Conservation (phyloP, 805 yeast species). For the Lachancea cidri region DNA sequence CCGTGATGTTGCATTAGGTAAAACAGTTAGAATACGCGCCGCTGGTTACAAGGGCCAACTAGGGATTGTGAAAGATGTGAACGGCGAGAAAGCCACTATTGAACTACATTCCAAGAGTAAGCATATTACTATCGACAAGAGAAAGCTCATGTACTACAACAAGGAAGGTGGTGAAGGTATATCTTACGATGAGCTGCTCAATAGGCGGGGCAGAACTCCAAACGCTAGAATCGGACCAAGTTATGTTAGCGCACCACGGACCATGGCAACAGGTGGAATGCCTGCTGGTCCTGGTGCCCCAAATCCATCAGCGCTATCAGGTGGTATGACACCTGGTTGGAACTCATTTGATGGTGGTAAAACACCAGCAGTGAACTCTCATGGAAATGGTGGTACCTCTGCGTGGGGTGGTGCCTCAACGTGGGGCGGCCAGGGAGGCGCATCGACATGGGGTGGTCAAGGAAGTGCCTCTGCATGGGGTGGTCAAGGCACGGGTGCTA, state of each 20-base stretch:
- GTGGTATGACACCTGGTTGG: constrained; percentile 51
- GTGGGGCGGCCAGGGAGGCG: constrained; percentile 38
- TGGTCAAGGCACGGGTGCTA: constrained; percentile 34
- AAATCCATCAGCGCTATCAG: constrained; percentile 34
- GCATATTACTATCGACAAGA: constrained; percentile 77
- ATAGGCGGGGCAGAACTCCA: constrained; percentile 39
- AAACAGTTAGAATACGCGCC: constrained; percentile 84
- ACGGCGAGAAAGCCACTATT: constrained; percentile 84
- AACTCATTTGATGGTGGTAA: constrained; percentile 48
- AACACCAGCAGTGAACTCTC: constrained; percentile 37
- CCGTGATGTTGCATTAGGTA: constrained; percentile 75
- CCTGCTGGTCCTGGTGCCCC: constrained; percentile 29
- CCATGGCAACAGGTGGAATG: constrained; percentile 29
- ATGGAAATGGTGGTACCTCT: constrained; percentile 30
- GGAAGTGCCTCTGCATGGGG: constrained; percentile 42
- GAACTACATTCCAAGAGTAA: constrained; percentile 92
- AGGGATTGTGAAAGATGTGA: constrained; percentile 91
- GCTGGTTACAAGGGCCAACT: constrained; percentile 88
- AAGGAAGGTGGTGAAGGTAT: constrained; percentile 59
- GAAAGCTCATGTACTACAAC: constrained; percentile 67
- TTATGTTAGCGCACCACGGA: constrained; percentile 32
- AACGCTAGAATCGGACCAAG: constrained; percentile 34
- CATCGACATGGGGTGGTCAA: constrained; percentile 35
- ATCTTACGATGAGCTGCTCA: constrained; percentile 76
- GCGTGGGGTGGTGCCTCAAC: constrained; percentile 36